Evolutionary conservation across 139 green algal genomes (phyloP), one percentile per base, ranked within the genome.

Genomic region (Tetradesmus lagerheimii): DNA sequence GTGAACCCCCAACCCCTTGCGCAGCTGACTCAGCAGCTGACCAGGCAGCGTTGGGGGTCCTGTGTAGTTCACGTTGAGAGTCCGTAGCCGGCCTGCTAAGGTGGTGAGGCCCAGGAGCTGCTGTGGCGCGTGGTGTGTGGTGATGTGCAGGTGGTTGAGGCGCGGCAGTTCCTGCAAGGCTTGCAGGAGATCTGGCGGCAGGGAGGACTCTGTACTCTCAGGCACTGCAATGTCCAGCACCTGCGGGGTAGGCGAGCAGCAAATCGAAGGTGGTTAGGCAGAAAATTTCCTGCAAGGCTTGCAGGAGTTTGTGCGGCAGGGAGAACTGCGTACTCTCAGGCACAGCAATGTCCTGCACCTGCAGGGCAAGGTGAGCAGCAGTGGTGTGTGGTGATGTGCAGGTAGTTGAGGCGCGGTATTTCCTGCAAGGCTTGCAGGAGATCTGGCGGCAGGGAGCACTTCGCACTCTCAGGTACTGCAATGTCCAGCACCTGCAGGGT

Each of bases 81-180:
- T 88, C 12, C 39, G 41, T 15, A 80, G 6, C 20, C 31, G 71
- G 6, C 64, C 27, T 14, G 11, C 18, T 38, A 88, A 27, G 37
- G 25, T 9, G 9, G 38, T 41, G 12, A 88, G 64, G 14, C 27
- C 12, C 25, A 64, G 37, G 1, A 88, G 83, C 27, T 88, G 38
- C 14, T 43, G 64, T 39, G 83, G 83, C 23, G 43, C 25, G 1
- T 80, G 62, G 41, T 53, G 45, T 2, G 83, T 88, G 62, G 62
- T 88, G 27, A 88, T 50, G 83, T 80, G 64, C 9, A 88, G 83
- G 83, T 88, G 83, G 37, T 27, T 12, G 20, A 88, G 64, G 50
- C 83, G 83, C 3, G 83, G 83, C 2, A 88, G 83, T 2, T 25
- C 11, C 37, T 29, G 62, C 38, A 88, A 23, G 3, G 71, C 64